Evolutionary conservation across 2,329 filamentous ascomycete species (phyloP).

Genomic region (Cordyceps farinosa): DNA sequence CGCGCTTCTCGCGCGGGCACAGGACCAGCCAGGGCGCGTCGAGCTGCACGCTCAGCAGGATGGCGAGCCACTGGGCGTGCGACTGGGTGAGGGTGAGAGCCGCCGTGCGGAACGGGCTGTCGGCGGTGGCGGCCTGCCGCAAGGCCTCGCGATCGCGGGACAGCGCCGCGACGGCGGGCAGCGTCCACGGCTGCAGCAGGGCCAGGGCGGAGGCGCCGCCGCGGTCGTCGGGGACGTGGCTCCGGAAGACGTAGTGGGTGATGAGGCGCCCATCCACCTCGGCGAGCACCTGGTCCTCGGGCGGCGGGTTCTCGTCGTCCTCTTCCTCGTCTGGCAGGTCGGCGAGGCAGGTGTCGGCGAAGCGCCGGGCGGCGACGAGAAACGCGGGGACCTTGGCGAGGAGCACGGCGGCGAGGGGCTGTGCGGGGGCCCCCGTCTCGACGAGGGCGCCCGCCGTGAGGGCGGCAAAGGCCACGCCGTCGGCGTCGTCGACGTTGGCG

Average conservation of each 20-base stretch:
- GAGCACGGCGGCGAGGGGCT: neutral
- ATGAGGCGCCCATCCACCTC: conserved; percentile 8
- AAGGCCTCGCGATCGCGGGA: conserved; percentile 2
- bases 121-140: neutral
- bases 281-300: conserved; percentile 6
- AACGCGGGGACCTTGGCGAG: neutral
- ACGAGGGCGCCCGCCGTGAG: conserved; percentile 12
- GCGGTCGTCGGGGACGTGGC: neutral
- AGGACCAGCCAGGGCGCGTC: conserved; percentile 3
- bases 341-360: conserved; percentile 6
- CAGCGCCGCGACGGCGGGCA: conserved; percentile 6
- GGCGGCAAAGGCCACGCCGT: conserved; percentile 11
- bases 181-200: conserved; percentile 12
- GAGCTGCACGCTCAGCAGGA: conserved; percentile 7
- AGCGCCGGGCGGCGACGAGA: conserved; percentile 6
- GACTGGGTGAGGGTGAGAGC: neutral
- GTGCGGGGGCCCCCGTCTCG: conserved; percentile 4
- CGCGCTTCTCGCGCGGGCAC: neutral
- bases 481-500: conserved; percentile 8
- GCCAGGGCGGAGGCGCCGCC: conserved; percentile 12
- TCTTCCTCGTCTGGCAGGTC: neutral
- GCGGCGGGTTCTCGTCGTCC: neutral
- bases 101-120: neutral
- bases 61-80: conserved; percentile 14
- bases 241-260: conserved; percentile 10